phyloP scores from a whole-genome alignment of 306 rosid species.

The Quercus rubra region DNA sequence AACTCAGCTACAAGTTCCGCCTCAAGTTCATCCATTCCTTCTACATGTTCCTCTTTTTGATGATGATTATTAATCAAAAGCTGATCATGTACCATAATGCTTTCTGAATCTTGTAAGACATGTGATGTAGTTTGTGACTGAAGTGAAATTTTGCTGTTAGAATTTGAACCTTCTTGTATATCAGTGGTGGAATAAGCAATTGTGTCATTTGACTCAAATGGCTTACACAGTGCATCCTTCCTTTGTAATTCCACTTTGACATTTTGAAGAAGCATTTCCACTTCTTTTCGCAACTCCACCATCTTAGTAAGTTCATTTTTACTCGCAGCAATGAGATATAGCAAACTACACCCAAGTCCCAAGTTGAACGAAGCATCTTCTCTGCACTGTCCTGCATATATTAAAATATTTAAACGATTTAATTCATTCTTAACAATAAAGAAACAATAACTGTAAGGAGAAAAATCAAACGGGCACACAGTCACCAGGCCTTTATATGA shows the following conservation, averaged over 20 bases:
- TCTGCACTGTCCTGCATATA: slow-evolving; percentile 39
- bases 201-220: slow-evolving; percentile 31
- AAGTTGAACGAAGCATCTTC: slow-evolving; percentile 60
- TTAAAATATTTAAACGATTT: background rate
- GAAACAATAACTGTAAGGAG: background rate
- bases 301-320: slow-evolving; percentile 66
- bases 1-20: slow-evolving; percentile 76
- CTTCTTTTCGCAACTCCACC: slow-evolving; percentile 65
- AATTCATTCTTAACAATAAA: background rate
- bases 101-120: slow-evolving; percentile 27
- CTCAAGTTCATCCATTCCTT: slow-evolving; percentile 63
- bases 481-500: background rate
- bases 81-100: slow-evolving; percentile 19
- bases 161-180: slow-evolving; percentile 45
- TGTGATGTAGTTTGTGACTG: slow-evolving; percentile 25
- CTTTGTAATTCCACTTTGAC: slow-evolving; percentile 47
- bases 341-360: slow-evolving; percentile 75
- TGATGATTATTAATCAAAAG: slow-evolving; percentile 18
- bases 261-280: slow-evolving; percentile 69
- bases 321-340: slow-evolving; percentile 59
- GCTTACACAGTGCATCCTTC: slow-evolving; percentile 26
- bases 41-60: slow-evolving; percentile 37
- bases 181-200: slow-evolving; percentile 45
- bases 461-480: slow-evolving; percentile 1
- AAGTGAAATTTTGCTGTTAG: slow-evolving; percentile 36